Evolutionary conservation across 495 filamentous ascomycete genomes (phyloP).

Genomic region (Penicillium maclennaniae): DNA sequence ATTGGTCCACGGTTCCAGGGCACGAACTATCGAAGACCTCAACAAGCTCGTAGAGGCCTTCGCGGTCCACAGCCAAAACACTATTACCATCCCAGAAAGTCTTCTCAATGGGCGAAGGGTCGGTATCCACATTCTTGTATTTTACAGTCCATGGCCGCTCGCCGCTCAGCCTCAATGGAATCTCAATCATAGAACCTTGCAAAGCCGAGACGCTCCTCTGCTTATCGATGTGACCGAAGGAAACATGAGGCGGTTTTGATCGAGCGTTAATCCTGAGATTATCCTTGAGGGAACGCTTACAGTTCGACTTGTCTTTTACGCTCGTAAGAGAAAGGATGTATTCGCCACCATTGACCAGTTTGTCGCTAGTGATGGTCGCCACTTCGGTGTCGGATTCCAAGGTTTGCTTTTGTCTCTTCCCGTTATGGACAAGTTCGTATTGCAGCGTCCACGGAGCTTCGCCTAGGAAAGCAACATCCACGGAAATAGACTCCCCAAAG

Average conservation of each 20-base stretch:
- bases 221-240: constrained; percentile 78
- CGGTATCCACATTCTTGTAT: constrained; percentile 61
- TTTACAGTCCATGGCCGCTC: constrained; percentile 75
- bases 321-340: constrained; percentile 79
- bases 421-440: constrained; percentile 90
- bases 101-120: constrained; percentile 41
- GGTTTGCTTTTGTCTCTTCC: constrained; percentile 68
- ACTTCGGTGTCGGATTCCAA: constrained; percentile 55
- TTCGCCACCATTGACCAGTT: constrained; percentile 74
- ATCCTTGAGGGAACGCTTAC: constrained; percentile 76
- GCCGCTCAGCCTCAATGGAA: constrained; percentile 81
- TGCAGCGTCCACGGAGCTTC: constrained; percentile 85
- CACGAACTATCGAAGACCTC: constrained; percentile 74
- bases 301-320: constrained; percentile 80
- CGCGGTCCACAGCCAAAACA: constrained; percentile 56
- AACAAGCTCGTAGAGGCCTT: constrained; percentile 74
- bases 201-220: constrained; percentile 67
- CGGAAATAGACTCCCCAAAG: constrained; percentile 71
- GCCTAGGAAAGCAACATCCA: constrained; percentile 70
- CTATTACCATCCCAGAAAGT: constrained; percentile 64
- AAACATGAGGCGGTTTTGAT: constrained; percentile 76
- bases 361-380: constrained; percentile 68
- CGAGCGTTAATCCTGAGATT: constrained; percentile 79
- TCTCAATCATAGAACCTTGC: constrained; percentile 64
- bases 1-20: constrained; percentile 70